Base-by-base conservation (phyloP, 306 rosid genomes). In the Chamaecrista fasciculata region DNA sequence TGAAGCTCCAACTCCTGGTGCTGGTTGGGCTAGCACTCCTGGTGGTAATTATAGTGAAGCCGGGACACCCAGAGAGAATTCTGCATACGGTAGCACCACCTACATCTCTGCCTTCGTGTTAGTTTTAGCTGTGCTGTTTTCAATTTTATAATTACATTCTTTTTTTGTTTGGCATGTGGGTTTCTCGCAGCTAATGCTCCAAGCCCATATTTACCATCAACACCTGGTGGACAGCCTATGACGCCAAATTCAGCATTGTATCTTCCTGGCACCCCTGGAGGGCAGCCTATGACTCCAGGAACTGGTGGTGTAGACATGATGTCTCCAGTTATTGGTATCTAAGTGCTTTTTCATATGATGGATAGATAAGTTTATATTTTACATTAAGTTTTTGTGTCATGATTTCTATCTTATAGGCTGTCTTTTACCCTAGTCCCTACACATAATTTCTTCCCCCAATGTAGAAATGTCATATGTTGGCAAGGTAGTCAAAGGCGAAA, bases 261-360 rank as follows among this genome's bases (percentile, higher is more conserved):
- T 86, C 96, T 95, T 83, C 99, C 99, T 25, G 96, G 99, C 39
- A 95, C 99, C 47, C 99, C 99, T 63, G 99, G 99, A 60, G 99
- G 99, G 78, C 99, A 91, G 79, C 99, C 99, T 12, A 95, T 95
- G 99, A 95, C 99, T 52, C 99, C 97, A 18, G 99, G 99, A 72
- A 86, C 96, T 68, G 99, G 95, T 63, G 97, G 96, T 71, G 76
- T 95, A 72, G 99, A 95, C 77, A 85, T 83, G 77, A 91, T 95
- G 97, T 95, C 99, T 70, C 99, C 99, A 50, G 96, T 81, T 69
- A 81, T 91, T 77, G 97, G 99, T 87, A 56, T 55, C 52, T 53
- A 18, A 31, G 44, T 18, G 8, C n/a, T 31, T 8, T 31, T 18
- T 0, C 8, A 8, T 57, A 16, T n/a, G n/a, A n/a, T n/a, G n/a